These are phyloP conservation scores for Coprinopsis cinerea DNA, from an alignment of 768 basidiomycete genomes.

Conservation along the genomic window DNA sequence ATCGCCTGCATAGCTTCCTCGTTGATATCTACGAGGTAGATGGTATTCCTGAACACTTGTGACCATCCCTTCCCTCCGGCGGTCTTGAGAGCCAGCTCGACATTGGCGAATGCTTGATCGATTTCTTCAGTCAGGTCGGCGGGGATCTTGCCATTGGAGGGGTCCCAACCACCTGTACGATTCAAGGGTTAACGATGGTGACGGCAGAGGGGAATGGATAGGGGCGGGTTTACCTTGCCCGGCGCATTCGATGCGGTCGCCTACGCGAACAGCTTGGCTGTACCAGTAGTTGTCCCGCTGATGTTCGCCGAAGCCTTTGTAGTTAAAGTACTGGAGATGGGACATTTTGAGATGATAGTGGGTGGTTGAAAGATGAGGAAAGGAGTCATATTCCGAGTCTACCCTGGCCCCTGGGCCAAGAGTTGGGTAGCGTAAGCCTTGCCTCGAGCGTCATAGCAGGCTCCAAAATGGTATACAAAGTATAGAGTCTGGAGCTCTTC, in stretches of 20 bases:
- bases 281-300: neutral
- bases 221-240: slow-evolving; percentile 1
- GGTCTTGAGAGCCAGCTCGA: slow-evolving; percentile 1
- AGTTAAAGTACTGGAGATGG: slow-evolving; percentile 1
- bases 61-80: slow-evolving; percentile 4
- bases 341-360: no score
- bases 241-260: slow-evolving; percentile 2
- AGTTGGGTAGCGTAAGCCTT: no score
- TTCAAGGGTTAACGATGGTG: neutral
- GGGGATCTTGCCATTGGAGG: neutral
- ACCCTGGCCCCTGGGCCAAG: no score
- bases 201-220: neutral
- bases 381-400: no score
- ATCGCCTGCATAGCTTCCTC: neutral
- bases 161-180: slow-evolving; percentile 1
- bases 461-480: no score
- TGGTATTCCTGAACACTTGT: neutral
- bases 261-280: slow-evolving; percentile 1
- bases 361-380: no score
- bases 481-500: no score
- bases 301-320: neutral
- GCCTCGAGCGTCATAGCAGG: no score
- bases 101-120: slow-evolving; percentile 5
- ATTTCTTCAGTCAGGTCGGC: neutral
- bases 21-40: slow-evolving; percentile 1